Conservation (phyloP, 2,329 filamentous ascomycete genomes). For the Seiridium unicorne region DNA sequence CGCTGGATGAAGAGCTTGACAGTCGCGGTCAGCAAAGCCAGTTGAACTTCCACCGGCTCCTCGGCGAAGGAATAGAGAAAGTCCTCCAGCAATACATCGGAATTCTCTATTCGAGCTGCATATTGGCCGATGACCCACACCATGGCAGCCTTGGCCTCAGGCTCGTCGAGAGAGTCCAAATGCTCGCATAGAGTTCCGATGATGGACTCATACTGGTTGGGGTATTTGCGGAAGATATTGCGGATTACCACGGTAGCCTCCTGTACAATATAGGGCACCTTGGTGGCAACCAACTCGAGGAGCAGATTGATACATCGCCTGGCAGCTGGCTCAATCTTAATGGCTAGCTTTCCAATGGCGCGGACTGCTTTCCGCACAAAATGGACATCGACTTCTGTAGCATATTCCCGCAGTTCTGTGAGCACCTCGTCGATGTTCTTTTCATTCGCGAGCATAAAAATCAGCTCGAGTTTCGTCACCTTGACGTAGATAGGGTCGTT, state of each 20-base stretch:
- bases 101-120: slow-evolving; percentile 95
- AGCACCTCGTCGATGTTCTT: slow-evolving; percentile 94
- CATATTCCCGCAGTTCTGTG: slow-evolving; percentile 92
- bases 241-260: slow-evolving; percentile 98
- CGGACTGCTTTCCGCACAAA: slow-evolving; percentile 97
- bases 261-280: slow-evolving; percentile 97
- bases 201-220: slow-evolving; percentile 97
- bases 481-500: slow-evolving; percentile 99
- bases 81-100: slow-evolving; percentile 88
- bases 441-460: slow-evolving; percentile 97
- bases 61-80: slow-evolving; percentile 93
- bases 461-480: slow-evolving; percentile 96
- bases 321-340: slow-evolving; percentile 96
- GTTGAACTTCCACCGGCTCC: slow-evolving; percentile 92
- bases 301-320: slow-evolving; percentile 88
- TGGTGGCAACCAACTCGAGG: slow-evolving; percentile 92
- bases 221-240: slow-evolving; percentile 99
- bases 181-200: slow-evolving; percentile 95
- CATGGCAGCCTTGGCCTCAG: slow-evolving; percentile 97
- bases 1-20: slow-evolving; percentile 98
- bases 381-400: slow-evolving; percentile 97
- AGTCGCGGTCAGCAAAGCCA: slow-evolving; percentile 90
- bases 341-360: slow-evolving; percentile 95
- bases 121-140: slow-evolving; percentile 99
- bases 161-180: slow-evolving; percentile 92